Evolutionary conservation across 768 basidiomycete species (phyloP).

Genomic region (Tylopilus balloui): DNA sequence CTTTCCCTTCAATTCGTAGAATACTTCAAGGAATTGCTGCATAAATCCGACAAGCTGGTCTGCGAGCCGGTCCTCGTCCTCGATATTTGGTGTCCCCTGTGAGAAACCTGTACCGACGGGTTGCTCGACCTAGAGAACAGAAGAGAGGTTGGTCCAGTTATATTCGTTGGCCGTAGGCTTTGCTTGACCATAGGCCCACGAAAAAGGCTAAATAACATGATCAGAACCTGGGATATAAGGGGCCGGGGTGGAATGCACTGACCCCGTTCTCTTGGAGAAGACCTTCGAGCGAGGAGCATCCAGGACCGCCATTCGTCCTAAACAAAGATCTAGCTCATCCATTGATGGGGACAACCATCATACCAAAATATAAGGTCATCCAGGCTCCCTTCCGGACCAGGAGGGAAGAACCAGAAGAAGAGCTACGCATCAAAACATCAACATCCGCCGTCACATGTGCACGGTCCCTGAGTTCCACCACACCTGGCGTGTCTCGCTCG

Average conservation of each 20-base stretch:
- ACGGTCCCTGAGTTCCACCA: neutral
- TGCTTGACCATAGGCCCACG: constrained; percentile 61
- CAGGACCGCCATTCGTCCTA: constrained; percentile 81
- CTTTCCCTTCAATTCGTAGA: constrained; percentile 67
- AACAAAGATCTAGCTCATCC: neutral
- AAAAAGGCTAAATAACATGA: constrained; percentile 48
- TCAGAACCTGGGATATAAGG: constrained; percentile 18
- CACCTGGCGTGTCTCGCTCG: constrained; percentile 67
- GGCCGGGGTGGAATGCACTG: constrained; percentile 19
- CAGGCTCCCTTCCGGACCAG: constrained; percentile 63
- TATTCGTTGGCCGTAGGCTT: constrained; percentile 58
- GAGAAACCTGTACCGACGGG: constrained; percentile 79
- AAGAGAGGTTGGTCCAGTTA: constrained; percentile 80
- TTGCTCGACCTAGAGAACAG: constrained; percentile 71
- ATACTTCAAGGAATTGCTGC: constrained; percentile 72
- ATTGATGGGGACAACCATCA: neutral
- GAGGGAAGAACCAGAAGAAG: constrained; percentile 85
- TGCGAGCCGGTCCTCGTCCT: constrained; percentile 55
- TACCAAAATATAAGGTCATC: constrained; percentile 78
- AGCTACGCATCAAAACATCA: constrained; percentile 39
- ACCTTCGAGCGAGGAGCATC: constrained; percentile 71
- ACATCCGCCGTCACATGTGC: neutral
- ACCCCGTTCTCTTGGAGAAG: constrained; percentile 74
- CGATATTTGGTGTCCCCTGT: constrained; percentile 60
- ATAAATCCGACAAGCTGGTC: constrained; percentile 54